Evolutionary conservation across 2,329 filamentous ascomycete species (phyloP).

Genomic region (Lecanoromycetidae sp.): DNA sequence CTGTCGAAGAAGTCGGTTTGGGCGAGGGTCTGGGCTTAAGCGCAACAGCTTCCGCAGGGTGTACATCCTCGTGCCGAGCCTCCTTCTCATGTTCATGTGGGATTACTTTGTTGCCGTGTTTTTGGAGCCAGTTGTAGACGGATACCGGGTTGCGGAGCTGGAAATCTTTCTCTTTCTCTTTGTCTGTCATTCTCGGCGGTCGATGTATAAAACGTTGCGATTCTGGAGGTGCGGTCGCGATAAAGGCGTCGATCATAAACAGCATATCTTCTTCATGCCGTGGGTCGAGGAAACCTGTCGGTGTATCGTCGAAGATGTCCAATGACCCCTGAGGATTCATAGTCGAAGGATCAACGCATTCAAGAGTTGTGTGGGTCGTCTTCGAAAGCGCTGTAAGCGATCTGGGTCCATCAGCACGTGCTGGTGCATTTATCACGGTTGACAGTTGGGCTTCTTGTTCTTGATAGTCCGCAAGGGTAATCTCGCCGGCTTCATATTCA

Average conservation of each 20-base stretch:
- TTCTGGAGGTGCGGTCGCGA: conserved; percentile 37
- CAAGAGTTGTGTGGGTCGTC: conserved; percentile 10
- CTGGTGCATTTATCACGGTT: conserved; percentile 21
- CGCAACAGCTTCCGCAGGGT: conserved; percentile 29
- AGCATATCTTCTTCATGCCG: conserved; percentile 66
- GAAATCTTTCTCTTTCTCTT: conserved; percentile 42
- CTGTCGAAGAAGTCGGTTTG: conserved; percentile 3
- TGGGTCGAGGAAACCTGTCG: conserved; percentile 51
- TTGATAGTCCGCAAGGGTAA: conserved; percentile 27
- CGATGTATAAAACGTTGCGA: conserved; percentile 27
- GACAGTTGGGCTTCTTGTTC: conserved; percentile 30
- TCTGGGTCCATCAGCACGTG: neutral
- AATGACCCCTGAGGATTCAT: too few relatives aligned
- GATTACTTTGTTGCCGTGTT: conserved; percentile 1
- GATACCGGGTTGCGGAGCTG: conserved; percentile 70
- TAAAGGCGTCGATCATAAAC: conserved; percentile 47
- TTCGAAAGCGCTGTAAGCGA: conserved; percentile 8
- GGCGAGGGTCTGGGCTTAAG: conserved; percentile 3
- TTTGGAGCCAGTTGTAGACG: conserved; percentile 79
- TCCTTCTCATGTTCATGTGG: conserved; percentile 3
- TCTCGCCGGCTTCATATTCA: conserved; percentile 27
- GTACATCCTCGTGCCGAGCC: neutral
- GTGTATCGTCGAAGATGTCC: conserved; percentile 41
- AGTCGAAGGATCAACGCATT: neutral
- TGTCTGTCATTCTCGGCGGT: conserved; percentile 30